Conservation (phyloP, 169 alveolate genomes). For the Neospora caninum region DNA sequence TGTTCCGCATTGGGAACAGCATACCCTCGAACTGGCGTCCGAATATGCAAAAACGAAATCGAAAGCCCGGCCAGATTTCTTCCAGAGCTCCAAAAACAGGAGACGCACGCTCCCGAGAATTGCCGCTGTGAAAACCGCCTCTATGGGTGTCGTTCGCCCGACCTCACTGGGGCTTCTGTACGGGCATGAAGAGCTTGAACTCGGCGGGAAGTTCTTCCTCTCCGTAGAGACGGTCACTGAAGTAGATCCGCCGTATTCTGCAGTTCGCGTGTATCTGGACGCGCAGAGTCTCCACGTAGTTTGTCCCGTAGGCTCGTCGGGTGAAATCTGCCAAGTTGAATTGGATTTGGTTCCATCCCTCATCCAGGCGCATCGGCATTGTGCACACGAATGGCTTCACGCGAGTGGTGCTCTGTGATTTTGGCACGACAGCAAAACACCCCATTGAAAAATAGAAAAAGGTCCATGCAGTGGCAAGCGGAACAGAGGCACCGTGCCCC, state of each 20-base stretch:
- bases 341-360: constrained; percentile 97
- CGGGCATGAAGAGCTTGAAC: constrained; percentile 82
- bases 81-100: no score
- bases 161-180: neutral
- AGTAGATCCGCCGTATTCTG: constrained; percentile 95
- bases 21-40: no score
- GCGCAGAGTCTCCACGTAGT: constrained; percentile 95
- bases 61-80: no score
- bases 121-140: no score
- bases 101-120: no score
- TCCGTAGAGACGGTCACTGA: constrained; percentile 93
- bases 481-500: neutral
- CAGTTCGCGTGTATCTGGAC: constrained; percentile 97
- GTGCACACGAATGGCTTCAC: constrained; percentile 97
- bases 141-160: no score
- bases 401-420: constrained; percentile 85
- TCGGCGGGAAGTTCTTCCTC: constrained; percentile 85
- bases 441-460: no score
- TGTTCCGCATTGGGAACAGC: no score
- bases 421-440: neutral
- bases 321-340: constrained; percentile 96
- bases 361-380: constrained; percentile 98
- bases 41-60: no score
- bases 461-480: neutral
- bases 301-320: constrained; percentile 97